Conservation (phyloP, 148 eudicot genomes). For the Camellia granthamiana region DNA sequence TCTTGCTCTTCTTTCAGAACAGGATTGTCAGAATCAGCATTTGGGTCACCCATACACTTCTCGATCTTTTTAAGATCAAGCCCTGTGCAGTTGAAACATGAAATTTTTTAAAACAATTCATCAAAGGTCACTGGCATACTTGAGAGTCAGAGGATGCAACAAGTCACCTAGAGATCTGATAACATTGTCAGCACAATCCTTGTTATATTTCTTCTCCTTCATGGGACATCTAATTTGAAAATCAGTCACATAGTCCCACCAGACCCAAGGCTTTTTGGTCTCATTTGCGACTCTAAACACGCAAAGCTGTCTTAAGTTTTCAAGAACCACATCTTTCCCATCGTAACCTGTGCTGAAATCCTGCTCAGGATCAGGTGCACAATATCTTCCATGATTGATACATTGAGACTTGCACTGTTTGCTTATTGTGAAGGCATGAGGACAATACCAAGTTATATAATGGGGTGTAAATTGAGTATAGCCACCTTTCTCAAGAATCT, state of each 20-base stretch:
- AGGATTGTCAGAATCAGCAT: conserved; percentile 79
- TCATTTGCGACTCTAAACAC: conserved; percentile 80
- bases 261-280: conserved; percentile 71
- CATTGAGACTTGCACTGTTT: conserved; percentile 95
- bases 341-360: conserved; percentile 88
- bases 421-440: conserved; percentile 80
- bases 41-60: conserved; percentile 93
- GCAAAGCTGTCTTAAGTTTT: conserved; percentile 88
- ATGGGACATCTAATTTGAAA: conserved; percentile 94
- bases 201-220: conserved; percentile 89
- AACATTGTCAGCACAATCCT: conserved; percentile 79
- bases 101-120: conserved; percentile 9
- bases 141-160: background rate
- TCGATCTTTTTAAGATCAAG: conserved; percentile 76
- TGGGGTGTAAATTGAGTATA: conserved; percentile 87
- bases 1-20: conserved; percentile 92
- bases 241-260: conserved; percentile 99
- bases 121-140: background rate
- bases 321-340: conserved; percentile 89
- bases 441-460: conserved; percentile 98
- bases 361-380: conserved; percentile 97
- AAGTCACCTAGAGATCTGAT: conserved; percentile 70
- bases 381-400: conserved; percentile 90
- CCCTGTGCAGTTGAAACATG: conserved; percentile 39
- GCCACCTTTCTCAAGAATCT: conserved; percentile 88